Evolutionary conservation across 176 grass and related monocot genomes (phyloP).

Genomic region (Carex myosuroides): DNA sequence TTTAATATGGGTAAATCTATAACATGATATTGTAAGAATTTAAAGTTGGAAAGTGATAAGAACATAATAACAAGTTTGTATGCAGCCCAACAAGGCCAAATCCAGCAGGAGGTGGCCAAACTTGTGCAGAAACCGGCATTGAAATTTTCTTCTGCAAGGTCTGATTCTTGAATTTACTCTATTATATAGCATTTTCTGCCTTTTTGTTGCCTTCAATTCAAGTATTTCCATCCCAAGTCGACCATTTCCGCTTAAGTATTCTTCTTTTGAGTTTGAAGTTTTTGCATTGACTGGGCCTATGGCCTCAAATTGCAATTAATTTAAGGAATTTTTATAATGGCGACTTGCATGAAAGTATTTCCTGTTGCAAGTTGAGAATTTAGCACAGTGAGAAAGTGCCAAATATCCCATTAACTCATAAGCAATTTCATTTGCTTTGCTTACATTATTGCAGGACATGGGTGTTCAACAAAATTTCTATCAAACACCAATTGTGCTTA

Average conservation of each 20-base stretch:
- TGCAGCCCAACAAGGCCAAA: slow-evolving; percentile 88
- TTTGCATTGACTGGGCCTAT: neutral
- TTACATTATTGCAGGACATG: neutral
- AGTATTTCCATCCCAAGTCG: neutral
- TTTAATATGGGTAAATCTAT: neutral
- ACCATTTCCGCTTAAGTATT: neutral
- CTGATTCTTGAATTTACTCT: slow-evolving; percentile 4
- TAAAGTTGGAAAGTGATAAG: neutral
- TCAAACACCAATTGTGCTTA: neutral
- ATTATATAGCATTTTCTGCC: neutral
- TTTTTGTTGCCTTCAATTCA: neutral
- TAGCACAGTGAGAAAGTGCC: neutral
- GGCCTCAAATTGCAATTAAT: neutral
- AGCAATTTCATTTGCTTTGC: neutral
- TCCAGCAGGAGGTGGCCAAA: slow-evolving; percentile 80
- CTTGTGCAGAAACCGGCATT: slow-evolving; percentile 86
- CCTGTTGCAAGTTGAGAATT: neutral
- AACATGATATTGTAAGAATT: neutral
- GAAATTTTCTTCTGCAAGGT: slow-evolving; percentile 94
- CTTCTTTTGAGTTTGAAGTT: neutral
- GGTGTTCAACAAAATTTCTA: neutral
- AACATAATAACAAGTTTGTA: neutral
- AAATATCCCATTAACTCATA: neutral
- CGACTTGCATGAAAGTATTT: neutral
- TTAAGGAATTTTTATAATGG: neutral